Evolutionary conservation across 805 yeast species (phyloP).

Genomic region (Lipomyces japonicus): DNA sequence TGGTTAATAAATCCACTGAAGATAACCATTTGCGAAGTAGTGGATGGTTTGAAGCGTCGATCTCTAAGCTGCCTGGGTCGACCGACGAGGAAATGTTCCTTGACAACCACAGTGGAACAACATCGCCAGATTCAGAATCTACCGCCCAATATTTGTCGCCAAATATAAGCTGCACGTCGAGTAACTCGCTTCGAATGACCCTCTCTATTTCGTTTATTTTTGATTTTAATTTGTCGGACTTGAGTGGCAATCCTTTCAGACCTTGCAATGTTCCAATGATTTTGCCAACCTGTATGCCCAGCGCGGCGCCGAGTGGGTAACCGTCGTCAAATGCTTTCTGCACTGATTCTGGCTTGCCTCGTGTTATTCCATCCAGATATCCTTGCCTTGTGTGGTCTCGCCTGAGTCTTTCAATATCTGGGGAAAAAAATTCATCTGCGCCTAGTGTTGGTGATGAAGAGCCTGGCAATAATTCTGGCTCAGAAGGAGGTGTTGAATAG

Average conservation of each 20-base stretch:
- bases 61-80: too few species aligned
- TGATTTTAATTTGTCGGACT: neutral
- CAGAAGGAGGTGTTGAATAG: neutral
- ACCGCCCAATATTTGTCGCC: conserved; percentile 14
- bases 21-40: too few species aligned
- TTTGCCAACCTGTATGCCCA: conserved; percentile 65
- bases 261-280: conserved; percentile 56
- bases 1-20: too few species aligned
- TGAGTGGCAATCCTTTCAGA: conserved; percentile 20
- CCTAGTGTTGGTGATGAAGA: neutral
- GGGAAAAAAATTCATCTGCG: conserved; percentile 4
- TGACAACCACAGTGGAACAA: conserved; percentile 10
- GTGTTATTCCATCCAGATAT: conserved; percentile 72
- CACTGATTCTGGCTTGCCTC: conserved; percentile 61
- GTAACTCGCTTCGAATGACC: conserved; percentile 5
- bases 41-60: too few species aligned
- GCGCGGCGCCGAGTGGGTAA: conserved; percentile 65
- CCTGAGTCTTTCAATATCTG: conserved; percentile 30
- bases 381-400: conserved; percentile 75
- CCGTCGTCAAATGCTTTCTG: conserved; percentile 82
- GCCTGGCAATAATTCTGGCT: neutral
- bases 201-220: conserved; percentile 5
- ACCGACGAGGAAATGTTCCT: too few species aligned
- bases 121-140: conserved; percentile 9
- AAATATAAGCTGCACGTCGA: conserved; percentile 10